Evolutionary conservation across 2,329 filamentous ascomycete species (phyloP).

Genomic region (Aspergillus uvarum): DNA sequence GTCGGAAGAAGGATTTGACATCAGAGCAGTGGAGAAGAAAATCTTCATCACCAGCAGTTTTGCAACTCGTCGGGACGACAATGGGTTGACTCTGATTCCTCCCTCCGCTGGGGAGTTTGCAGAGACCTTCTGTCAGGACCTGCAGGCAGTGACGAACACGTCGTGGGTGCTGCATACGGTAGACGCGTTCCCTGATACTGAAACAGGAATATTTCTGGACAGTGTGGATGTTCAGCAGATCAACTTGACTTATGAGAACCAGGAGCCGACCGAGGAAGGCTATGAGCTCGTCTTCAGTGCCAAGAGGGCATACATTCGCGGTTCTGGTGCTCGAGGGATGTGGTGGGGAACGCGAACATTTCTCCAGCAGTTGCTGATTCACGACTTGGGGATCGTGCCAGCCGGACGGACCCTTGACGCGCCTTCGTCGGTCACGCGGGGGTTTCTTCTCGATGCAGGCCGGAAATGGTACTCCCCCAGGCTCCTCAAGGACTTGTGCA

Average conservation of each 20-base stretch:
- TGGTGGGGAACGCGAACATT: conserved; percentile 61
- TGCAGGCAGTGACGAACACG: conserved; percentile 42
- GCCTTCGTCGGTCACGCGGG: conserved; percentile 53
- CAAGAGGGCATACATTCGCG: conserved; percentile 47
- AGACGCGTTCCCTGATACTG: conserved; percentile 32
- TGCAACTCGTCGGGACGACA: conserved; percentile 41
- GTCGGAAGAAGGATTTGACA: background rate
- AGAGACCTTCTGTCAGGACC: conserved; percentile 47
- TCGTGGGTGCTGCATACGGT: conserved; percentile 46
- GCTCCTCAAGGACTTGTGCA: conserved; percentile 58
- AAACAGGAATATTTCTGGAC: conserved; percentile 47
- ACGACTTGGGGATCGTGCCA: conserved; percentile 35
- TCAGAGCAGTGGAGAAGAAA: background rate
- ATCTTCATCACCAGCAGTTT: conserved; percentile 45
- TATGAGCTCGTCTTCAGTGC: conserved; percentile 47
- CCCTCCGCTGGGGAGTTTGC: conserved; percentile 53
- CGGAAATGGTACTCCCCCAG: conserved; percentile 57
- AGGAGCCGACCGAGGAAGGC: conserved; percentile 49
- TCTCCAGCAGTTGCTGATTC: conserved; percentile 51
- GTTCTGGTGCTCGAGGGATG: conserved; percentile 55
- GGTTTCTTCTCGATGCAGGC: conserved; percentile 55
- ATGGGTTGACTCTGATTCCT: conserved; percentile 54
- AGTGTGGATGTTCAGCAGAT: conserved; percentile 17
- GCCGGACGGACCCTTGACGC: conserved; percentile 49
- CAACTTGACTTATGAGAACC: conserved; percentile 49